Conservation (phyloP, 768 basidiomycete species). For the Gymnopilus junonius region DNA sequence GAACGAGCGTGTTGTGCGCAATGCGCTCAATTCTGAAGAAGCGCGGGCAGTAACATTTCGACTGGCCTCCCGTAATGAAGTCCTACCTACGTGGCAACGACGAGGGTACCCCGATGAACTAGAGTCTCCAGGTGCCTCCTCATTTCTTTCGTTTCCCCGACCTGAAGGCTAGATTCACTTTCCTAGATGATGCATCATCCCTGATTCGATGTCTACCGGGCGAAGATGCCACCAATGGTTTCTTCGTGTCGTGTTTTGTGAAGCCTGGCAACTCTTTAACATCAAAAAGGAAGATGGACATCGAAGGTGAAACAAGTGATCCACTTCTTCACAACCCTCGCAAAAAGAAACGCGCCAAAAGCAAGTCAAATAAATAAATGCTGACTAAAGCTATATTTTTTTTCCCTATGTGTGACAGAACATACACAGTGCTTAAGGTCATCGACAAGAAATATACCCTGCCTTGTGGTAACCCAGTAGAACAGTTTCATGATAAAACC, state of each 20-base stretch:
- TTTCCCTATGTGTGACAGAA: conserved; percentile 9
- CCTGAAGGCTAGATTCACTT: neutral
- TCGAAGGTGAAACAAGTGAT: conserved; percentile 27
- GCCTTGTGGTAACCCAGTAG: neutral
- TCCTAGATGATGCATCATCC: conserved; percentile 58
- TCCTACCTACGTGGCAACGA: conserved; percentile 83
- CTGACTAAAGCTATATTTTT: neutral
- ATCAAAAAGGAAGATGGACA: conserved; percentile 29
- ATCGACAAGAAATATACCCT: neutral
- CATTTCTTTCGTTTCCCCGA: neutral
- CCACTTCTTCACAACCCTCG: conserved; percentile 22
- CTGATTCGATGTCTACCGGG: conserved; percentile 77
- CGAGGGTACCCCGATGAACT: conserved; percentile 76
- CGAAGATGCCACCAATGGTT: conserved; percentile 92
- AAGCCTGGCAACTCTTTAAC: conserved; percentile 18
- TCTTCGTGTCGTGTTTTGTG: conserved; percentile 96
- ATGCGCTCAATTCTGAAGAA: conserved; percentile 74
- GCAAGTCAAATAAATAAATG: conserved; percentile 9
- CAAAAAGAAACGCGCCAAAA: conserved; percentile 25
- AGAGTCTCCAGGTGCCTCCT: conserved; percentile 50
- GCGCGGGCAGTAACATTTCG: conserved; percentile 62
- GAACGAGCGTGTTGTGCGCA: conserved; percentile 89
- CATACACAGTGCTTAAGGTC: neutral
- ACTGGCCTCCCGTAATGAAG: conserved; percentile 67
- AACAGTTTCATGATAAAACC: conserved; percentile 9